phyloP scores from a whole-genome alignment of 2,329 filamentous ascomycete species.

The Chalaropsis ovoidea region DNA sequence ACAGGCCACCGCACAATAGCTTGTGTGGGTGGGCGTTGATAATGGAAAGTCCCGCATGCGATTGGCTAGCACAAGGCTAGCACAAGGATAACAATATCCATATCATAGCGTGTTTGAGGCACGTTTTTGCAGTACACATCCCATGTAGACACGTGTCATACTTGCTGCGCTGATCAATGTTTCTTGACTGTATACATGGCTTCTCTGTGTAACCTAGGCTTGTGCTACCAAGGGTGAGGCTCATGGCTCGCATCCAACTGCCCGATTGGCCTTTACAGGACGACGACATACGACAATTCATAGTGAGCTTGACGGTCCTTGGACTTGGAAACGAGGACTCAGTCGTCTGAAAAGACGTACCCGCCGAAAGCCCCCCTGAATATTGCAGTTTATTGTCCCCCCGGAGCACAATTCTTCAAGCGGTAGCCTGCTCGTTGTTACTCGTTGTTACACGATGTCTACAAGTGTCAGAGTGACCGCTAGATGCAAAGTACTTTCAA shows the following conservation, averaged over 20 bases:
- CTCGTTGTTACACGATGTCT: neutral
- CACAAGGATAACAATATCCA: too few relatives aligned
- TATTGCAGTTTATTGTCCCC: too few relatives aligned
- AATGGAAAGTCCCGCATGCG: too few relatives aligned
- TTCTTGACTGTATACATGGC: neutral
- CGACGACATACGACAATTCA: neutral
- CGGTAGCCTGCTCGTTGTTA: neutral
- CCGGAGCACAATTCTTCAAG: too few relatives aligned
- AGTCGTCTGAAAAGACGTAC: too few relatives aligned
- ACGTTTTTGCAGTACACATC: neutral
- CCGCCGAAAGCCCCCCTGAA: too few relatives aligned
- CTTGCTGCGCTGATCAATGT: neutral
- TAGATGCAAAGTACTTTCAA: neutral
- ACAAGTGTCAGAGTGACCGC: neutral
- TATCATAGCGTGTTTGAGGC: too few relatives aligned
- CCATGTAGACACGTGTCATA: neutral
- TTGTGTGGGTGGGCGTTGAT: too few relatives aligned
- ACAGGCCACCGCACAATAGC: too few relatives aligned
- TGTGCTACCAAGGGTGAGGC: neutral
- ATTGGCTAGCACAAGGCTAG: neutral
- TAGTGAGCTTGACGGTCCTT: too few relatives aligned
- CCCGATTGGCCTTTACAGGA: neutral
- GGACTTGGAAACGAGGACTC: too few relatives aligned
- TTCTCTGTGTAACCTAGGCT: neutral
- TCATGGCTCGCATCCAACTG: neutral